Base-by-base conservation (phyloP, 1,284 basidiomycete genomes). In the Spongiforma sp. region DNA sequence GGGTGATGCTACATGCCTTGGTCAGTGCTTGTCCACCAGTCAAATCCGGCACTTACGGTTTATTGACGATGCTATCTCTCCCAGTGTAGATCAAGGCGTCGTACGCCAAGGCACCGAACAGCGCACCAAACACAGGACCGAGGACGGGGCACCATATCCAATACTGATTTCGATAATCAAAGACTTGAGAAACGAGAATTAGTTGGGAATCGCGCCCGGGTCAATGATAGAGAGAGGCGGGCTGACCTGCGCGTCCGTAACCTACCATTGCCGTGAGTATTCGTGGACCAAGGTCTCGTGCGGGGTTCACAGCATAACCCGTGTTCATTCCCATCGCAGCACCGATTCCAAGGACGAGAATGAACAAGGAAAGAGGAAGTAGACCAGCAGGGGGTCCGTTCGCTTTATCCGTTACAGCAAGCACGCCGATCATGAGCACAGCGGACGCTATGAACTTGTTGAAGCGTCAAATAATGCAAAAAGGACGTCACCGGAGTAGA, bases 91-190 rank as follows among this genome's bases (percentile, higher is more conserved):
- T 62, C 53, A 88, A 78, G 12, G 75, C 55, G 66, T 89, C 87
- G 65, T 89, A 89, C 30, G 83, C 67, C 62, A 86, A 77, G 10
- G 81, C 80, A 41, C 85, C 89, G 12, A 77, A 67, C 60, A 86
- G 80, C 55, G 82, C 86, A 30, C 89, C 89, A 32, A 84, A 63
- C 65, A 90, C 83, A 4, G 88, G 84, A 3, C 77, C 89, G 46
- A 91, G 75, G 15, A 88, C 67, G 17, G 89, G 86, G 68, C 88
- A 89, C 92, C 92, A 93, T 19, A 92, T 65, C 90, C 90, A 94
- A 72, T 93, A 94, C 65, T 90, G 89, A 69, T 80, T 83, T 63
- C 83, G 78, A 68, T 79, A 84, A 33, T 79, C 72, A 70, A 83
- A 84, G 8, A 84, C 84, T 82, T 55, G 24, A 21, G 19, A n/a